A percentile compares a stretch with the other conserved stretches of the same genome.
Evolutionary conservation across 345 rosid genomes (phyloP).

Genomic region (Camelina neglecta): DNA sequence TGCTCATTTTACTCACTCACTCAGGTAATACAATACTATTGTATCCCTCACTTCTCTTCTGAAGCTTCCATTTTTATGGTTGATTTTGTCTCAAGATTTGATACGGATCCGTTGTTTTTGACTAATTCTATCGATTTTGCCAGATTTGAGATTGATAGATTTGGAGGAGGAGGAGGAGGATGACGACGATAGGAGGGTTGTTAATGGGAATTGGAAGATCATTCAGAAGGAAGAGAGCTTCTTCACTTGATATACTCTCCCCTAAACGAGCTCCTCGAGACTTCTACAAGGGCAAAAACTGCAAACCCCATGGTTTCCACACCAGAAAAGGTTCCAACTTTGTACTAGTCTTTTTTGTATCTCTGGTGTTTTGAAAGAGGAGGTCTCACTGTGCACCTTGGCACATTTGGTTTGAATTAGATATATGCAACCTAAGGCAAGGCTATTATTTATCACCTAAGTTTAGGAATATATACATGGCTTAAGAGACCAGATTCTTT

Average conservation of each 20-base stretch:
- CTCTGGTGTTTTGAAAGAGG: neutral
- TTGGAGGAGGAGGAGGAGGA: conserved; percentile 21
- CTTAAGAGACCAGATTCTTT: neutral
- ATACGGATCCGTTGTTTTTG: too few relatives aligned
- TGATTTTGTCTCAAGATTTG: too few relatives aligned
- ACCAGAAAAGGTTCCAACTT: conserved; percentile 48
- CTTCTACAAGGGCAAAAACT: conserved; percentile 86
- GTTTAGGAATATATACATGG: neutral
- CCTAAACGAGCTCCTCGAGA: conserved; percentile 78
- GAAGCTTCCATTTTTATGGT: neutral
- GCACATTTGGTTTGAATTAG: neutral
- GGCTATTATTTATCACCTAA: neutral
- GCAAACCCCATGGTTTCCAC: conserved; percentile 82
- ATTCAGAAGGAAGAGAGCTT: conserved; percentile 71
- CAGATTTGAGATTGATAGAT: conserved; percentile 3
- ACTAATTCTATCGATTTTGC: neutral
- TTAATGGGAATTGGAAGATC: conserved; percentile 67
- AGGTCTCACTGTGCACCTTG: neutral
- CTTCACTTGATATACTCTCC: conserved; percentile 83
- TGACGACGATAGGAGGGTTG: conserved; percentile 63
- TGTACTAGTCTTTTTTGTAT: neutral
- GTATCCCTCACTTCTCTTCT: neutral
- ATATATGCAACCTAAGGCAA: neutral
- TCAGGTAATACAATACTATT: too few relatives aligned
- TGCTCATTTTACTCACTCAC: neutral